Evolutionary conservation across 306 rosid species (phyloP).

Genomic region (Benincasa hispida): DNA sequence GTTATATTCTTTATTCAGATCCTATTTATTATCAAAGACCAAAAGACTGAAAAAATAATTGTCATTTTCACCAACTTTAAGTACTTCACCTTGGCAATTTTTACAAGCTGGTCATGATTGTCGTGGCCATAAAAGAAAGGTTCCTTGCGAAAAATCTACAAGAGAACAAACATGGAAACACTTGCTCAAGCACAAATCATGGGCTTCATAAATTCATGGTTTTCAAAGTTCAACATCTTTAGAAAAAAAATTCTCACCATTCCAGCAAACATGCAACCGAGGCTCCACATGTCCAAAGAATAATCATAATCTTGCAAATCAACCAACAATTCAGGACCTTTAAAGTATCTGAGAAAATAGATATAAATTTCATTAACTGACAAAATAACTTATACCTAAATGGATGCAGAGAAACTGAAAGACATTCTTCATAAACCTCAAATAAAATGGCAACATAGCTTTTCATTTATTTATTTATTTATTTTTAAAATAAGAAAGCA

Average conservation of each 20-base stretch:
- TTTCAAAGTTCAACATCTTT: neutral
- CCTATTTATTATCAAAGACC: neutral
- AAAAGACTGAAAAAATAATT: neutral
- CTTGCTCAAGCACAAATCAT: neutral
- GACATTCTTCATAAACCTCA: neutral
- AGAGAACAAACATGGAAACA: neutral
- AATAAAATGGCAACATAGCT: neutral
- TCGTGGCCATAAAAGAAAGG: constrained; percentile 98
- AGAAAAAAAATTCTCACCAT: constrained; percentile 49
- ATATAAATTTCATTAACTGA: neutral
- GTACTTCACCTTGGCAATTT: constrained; percentile 29
- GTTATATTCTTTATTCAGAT: neutral
- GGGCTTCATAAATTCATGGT: neutral
- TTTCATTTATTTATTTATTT: too few relatives aligned
- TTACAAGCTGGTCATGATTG: constrained; percentile 46
- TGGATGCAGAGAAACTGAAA: neutral
- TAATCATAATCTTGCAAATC: constrained; percentile 39
- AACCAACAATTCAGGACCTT: constrained; percentile 37
- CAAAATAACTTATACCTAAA: neutral
- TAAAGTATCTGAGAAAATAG: constrained; percentile 21
- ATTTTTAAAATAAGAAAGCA: neutral
- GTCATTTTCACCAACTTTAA: neutral
- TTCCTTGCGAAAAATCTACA: constrained; percentile 60
- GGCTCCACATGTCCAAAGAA: constrained; percentile 97
- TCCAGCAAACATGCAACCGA: constrained; percentile 99